Conservation (phyloP, 345 rosid genomes). For the Aurinia saxatilis region DNA sequence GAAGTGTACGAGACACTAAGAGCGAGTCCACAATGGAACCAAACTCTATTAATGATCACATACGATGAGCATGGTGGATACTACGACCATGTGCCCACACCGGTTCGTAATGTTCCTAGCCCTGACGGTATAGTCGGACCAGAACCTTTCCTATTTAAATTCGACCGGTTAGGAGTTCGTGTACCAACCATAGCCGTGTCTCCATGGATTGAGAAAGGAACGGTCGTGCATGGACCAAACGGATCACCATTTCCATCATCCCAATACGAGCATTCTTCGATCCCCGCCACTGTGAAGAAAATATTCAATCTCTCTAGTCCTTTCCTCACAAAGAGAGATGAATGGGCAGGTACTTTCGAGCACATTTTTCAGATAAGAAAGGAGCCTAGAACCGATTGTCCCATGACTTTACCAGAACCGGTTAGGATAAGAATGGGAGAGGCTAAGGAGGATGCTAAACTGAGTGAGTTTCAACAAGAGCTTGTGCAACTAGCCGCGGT, state of each 20-base stretch:
- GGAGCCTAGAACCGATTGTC: constrained; percentile 78
- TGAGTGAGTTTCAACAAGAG: constrained; percentile 81
- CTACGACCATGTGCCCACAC: constrained; percentile 85
- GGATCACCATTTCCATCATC: constrained; percentile 75
- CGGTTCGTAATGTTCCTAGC: constrained; percentile 69
- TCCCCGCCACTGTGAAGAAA: constrained; percentile 88
- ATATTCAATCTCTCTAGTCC: constrained; percentile 54
- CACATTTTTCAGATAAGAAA: constrained; percentile 44
- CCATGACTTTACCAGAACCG: constrained; percentile 58
- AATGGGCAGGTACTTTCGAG: constrained; percentile 89
- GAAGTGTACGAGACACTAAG: constrained; percentile 88
- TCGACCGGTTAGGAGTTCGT: constrained; percentile 72
- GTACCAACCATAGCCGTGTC: constrained; percentile 79
- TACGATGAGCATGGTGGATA: constrained; percentile 96
- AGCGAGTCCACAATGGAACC: constrained; percentile 88
- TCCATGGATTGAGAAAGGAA: constrained; percentile 84
- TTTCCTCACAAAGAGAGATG: constrained; percentile 77
- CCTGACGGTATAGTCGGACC: constrained; percentile 90
- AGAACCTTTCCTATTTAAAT: constrained; percentile 56
- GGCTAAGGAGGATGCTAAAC: constrained; percentile 56
- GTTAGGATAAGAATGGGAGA: constrained; percentile 47
- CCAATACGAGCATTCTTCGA: constrained; percentile 84
- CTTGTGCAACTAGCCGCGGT: constrained; percentile 75
- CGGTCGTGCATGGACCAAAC: constrained; percentile 81
- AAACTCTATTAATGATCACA: constrained; percentile 66